These are phyloP conservation scores for Arthrobotrys pseudoclavata DNA, from an alignment of 2,329 filamentous ascomycete species.

Conservation along the genomic window DNA sequence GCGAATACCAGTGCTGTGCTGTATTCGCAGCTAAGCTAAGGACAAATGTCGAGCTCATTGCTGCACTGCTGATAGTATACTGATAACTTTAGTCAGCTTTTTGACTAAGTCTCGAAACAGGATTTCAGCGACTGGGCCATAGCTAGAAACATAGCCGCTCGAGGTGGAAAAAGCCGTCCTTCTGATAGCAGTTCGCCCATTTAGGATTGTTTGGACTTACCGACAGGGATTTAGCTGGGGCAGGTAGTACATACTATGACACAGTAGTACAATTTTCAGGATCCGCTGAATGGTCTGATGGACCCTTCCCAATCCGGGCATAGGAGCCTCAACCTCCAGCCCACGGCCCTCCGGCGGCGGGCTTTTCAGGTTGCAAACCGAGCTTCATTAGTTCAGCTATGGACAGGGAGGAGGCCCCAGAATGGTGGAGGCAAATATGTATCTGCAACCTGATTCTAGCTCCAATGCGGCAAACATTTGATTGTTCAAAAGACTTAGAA, in stretches of 20 bases:
- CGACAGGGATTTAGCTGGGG: slow-evolving; percentile 8
- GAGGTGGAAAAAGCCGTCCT: slow-evolving; percentile 16
- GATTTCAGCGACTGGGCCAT: slow-evolving; percentile 15
- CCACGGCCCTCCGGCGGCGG: too few species aligned
- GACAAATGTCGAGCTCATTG: not conserved
- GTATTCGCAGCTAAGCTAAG: slow-evolving; percentile 8
- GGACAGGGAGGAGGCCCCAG: slow-evolving; percentile 5
- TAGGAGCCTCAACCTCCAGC: slow-evolving; percentile 7
- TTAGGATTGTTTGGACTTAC: not conserved
- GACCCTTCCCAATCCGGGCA: not conserved
- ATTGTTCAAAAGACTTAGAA: not conserved
- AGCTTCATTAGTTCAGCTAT: slow-evolving; percentile 1
- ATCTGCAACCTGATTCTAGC: slow-evolving; percentile 9
- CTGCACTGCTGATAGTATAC: not conserved
- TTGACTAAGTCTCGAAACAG: slow-evolving; percentile 22
- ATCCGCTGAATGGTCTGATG: slow-evolving; percentile 18
- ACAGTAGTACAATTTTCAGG: slow-evolving; percentile 3
- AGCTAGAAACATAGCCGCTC: not conserved
- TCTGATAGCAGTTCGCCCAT: slow-evolving; percentile 1
- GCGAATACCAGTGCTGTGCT: not conserved
- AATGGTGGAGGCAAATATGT: slow-evolving; percentile 29
- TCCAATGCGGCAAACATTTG: slow-evolving; percentile 6
- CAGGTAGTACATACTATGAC: not conserved
- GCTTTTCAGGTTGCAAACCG: slow-evolving; percentile 6
- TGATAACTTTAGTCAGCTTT: slow-evolving; percentile 14